phyloP scores from a whole-genome alignment of 345 rosid species.

The Corchorus olitorius region DNA sequence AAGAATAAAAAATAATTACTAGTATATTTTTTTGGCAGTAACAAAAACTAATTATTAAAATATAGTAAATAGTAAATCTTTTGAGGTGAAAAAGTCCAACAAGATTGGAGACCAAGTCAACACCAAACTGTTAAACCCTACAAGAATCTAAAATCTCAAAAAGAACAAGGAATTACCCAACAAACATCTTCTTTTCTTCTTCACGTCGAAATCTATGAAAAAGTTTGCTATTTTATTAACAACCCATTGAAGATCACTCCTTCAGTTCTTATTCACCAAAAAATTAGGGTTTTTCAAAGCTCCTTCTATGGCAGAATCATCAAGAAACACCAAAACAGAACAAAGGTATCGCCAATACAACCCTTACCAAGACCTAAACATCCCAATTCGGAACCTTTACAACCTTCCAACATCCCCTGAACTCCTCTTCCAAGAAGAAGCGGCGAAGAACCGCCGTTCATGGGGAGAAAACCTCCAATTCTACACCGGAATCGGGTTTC shows the following conservation, averaged over 20 bases:
- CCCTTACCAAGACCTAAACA: slow-evolving; percentile 2
- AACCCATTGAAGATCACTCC: not conserved
- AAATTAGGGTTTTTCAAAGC: not conserved
- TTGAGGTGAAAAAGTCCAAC: no score
- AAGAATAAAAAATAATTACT: no score
- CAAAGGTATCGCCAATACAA: slow-evolving; percentile 1
- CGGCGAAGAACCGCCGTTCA: not conserved
- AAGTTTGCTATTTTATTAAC: no score
- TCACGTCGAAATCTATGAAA: no score
- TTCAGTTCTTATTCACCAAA: not conserved
- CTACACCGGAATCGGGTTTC: slow-evolving; percentile 4
- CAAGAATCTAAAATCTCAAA: no score
- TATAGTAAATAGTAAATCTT: no score
- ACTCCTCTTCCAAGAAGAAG: slow-evolving; percentile 5
- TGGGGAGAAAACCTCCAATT: slow-evolving; percentile 9
- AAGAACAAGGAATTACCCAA: no score
- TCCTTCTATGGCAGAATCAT: not conserved
- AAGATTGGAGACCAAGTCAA: no score
- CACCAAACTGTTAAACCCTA: no score
- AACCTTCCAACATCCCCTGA: slow-evolving; percentile 7
- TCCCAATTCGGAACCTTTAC: not conserved
- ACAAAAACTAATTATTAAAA: no score
- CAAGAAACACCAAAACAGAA: not conserved
- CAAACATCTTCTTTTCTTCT: no score
- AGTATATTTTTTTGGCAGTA: no score